phyloP scores from a whole-genome alignment of 495 filamentous ascomycete genomes.

The Thozetella sp. region DNA sequence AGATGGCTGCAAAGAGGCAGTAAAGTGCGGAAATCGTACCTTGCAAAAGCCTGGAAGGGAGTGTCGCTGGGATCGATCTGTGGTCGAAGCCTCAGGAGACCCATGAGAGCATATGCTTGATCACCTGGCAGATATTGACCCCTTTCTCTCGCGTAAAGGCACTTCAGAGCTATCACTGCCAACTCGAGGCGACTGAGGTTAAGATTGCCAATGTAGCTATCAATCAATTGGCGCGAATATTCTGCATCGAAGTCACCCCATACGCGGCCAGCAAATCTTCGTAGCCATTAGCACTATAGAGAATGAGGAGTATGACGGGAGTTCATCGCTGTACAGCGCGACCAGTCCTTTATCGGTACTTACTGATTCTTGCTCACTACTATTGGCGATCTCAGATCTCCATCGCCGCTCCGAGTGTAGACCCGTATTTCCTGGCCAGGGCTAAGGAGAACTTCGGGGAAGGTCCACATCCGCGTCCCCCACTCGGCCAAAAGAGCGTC shows the following conservation, averaged over 20 bases:
- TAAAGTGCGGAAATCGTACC: no score
- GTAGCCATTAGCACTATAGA: constrained; percentile 15
- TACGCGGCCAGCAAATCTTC: constrained; percentile 24
- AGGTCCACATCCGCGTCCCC: constrained; percentile 42
- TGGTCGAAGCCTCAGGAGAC: constrained; percentile 33
- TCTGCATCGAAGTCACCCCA: constrained; percentile 40
- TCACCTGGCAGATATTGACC: constrained; percentile 23
- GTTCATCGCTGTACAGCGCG: no score
- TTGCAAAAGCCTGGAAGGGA: constrained; percentile 43
- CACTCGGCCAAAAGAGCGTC: no score
- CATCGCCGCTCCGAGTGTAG: no score
- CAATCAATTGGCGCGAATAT: not conserved
- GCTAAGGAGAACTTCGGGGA: constrained; percentile 42
- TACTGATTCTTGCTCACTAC: no score
- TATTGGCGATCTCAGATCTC: no score
- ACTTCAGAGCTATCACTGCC: constrained; percentile 17
- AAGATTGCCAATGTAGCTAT: constrained; percentile 13
- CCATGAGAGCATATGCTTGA: constrained; percentile 40
- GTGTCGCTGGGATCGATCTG: constrained; percentile 28
- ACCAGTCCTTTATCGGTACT: no score
- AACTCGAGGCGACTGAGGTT: constrained; percentile 38
- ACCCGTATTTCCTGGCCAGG: constrained; percentile 19
- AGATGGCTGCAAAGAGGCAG: no score
- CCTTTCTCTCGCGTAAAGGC: constrained; percentile 2
- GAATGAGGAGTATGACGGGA: no score